These are phyloP conservation scores for Sporothrix brunneoviolacea DNA, from an alignment of 2,329 filamentous ascomycete species.

Conservation along the genomic window DNA sequence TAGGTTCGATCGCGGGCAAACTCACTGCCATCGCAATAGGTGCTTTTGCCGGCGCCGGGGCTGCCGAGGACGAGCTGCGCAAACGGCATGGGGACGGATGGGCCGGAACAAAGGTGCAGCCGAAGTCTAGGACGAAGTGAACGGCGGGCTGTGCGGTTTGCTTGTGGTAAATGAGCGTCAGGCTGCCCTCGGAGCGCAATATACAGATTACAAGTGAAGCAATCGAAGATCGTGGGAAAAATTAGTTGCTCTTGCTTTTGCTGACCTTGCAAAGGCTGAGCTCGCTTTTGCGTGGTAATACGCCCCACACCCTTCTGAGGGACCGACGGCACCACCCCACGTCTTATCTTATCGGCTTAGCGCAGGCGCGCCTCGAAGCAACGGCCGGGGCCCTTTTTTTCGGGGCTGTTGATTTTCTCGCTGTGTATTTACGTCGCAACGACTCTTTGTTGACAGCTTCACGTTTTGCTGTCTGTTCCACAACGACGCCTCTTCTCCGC, in stretches of 20 bases:
- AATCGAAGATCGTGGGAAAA: neutral
- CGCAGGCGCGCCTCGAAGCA: neutral
- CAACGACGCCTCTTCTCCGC: neutral
- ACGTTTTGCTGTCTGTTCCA: neutral
- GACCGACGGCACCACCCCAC: neutral
- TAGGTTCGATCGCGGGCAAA: no score
- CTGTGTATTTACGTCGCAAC: constrained; percentile 4
- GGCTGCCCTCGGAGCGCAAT: no score
- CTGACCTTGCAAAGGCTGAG: no score
- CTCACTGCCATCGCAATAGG: constrained; percentile 89
- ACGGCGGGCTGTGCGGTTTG: no score
- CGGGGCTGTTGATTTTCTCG: neutral
- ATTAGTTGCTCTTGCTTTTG: neutral
- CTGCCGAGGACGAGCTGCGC: constrained; percentile 85
- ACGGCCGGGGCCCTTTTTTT: neutral
- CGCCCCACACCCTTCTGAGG: neutral
- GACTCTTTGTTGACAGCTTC: constrained; percentile 15
- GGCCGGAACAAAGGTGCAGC: neutral
- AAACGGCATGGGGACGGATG: constrained; percentile 45
- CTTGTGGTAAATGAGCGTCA: no score
- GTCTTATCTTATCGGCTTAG: constrained; percentile 20
- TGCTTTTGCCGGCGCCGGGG: constrained; percentile 92
- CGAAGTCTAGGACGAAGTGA: no score
- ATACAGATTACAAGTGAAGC: neutral
- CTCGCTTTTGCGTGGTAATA: no score